phyloP scores from a whole-genome alignment of 2,329 filamentous ascomycete species.

The Clathrospora elynae region DNA sequence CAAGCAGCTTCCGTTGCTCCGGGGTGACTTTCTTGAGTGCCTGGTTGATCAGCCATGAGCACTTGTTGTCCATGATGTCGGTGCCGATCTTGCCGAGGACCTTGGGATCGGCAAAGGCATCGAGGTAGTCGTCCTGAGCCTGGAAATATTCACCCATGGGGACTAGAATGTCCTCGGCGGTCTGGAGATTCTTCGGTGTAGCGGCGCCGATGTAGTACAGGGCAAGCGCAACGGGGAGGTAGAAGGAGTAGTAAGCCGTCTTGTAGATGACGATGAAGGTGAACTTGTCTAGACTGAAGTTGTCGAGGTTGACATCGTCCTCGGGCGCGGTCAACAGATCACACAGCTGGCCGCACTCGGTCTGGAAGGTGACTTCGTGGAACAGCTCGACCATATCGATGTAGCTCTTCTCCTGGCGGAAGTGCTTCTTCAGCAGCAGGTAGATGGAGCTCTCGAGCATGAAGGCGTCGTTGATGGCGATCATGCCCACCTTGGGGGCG shows the following conservation, averaged over 20 bases:
- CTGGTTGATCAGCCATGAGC: slow-evolving; percentile 97
- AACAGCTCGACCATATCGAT: slow-evolving; percentile 93
- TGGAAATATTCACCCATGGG: slow-evolving; percentile 99
- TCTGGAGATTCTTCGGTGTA: slow-evolving; percentile 85
- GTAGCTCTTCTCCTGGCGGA: slow-evolving; percentile 84
- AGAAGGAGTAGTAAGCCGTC: slow-evolving; percentile 99
- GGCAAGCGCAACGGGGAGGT: slow-evolving; percentile 91
- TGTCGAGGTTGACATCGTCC: slow-evolving; percentile 87
- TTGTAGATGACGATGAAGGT: slow-evolving; percentile 99
- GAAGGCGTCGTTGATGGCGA: slow-evolving; percentile 98
- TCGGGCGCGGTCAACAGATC: slow-evolving; percentile 96
- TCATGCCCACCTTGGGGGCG: slow-evolving; percentile 84
- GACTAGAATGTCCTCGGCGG: slow-evolving; percentile 88
- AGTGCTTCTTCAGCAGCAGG: slow-evolving; percentile 89
- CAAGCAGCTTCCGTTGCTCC: slow-evolving; percentile 85
- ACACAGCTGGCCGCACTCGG: slow-evolving; percentile 91
- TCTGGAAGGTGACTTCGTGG: slow-evolving; percentile 92
- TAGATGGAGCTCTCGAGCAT: slow-evolving; percentile 93
- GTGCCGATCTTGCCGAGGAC: slow-evolving; percentile 98
- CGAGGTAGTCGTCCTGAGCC: slow-evolving; percentile 97
- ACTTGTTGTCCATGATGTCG: slow-evolving; percentile 99
- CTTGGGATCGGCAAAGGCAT: slow-evolving; percentile 92
- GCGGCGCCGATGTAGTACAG: slow-evolving; percentile 84
- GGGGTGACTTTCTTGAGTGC: slow-evolving; percentile 79
- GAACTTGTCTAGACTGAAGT: slow-evolving; percentile 96